Conservation (phyloP, 148 eudicot species). For the Gaultheria prostrata region DNA sequence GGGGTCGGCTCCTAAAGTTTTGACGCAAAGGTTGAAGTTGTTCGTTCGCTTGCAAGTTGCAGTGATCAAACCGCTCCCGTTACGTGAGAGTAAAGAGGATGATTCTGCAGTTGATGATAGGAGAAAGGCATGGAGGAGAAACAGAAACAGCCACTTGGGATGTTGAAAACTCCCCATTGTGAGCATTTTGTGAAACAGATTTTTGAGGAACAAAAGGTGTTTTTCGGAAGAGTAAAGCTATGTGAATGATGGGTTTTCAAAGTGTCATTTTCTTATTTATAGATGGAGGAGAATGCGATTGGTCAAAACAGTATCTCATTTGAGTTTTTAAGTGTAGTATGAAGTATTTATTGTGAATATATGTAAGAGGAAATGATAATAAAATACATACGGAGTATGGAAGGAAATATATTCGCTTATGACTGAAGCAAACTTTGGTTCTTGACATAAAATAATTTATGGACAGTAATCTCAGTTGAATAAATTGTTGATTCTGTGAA, state of each 20-base stretch:
- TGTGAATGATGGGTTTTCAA: background rate
- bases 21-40: background rate
- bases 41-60: background rate
- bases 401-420: background rate
- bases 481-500: background rate
- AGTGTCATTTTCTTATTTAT: background rate
- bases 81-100: background rate
- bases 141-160: background rate
- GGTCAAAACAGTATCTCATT: background rate
- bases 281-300: background rate
- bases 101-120: background rate
- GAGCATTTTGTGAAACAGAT: background rate
- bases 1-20: background rate
- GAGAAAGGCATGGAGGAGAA: conserved; percentile 8
- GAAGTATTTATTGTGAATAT: background rate
- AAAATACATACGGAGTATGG: background rate
- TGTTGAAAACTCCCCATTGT: background rate
- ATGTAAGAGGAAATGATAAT: background rate
- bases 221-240: background rate
- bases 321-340: background rate
- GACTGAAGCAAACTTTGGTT: background rate
- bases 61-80: background rate
- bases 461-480: background rate
- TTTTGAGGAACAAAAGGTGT: background rate
- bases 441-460: background rate